Evolutionary conservation across 2,329 filamentous ascomycete species (phyloP), one percentile per base, ranked within the genome.

Genomic region (Ceratocystiopsis sp.): DNA sequence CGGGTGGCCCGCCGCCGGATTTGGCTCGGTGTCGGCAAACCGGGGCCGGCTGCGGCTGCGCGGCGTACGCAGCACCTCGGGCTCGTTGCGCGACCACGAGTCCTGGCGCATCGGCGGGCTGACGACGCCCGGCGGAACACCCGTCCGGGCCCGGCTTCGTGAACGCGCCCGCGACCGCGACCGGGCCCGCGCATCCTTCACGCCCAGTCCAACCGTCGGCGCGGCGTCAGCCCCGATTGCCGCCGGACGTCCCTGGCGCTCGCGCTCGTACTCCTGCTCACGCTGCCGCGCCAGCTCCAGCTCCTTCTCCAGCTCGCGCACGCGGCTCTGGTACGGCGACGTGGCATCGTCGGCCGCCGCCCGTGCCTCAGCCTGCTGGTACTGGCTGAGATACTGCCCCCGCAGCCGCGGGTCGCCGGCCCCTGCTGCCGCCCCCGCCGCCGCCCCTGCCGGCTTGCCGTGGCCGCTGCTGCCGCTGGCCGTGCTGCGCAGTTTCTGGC

Each of bases 371-470:
- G 51, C 84, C 78, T 17, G 19, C 57, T 84, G 80, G 57, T 94
- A 93, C 56, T 94, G 82, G 55, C 83, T 89, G 41, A 93, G 69
- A 52, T 80, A 87, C 55, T 94, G 86, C 3, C 86, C 86, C 47
- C 78, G 80, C 18, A 94, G 66, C 48, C 78, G 74, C 35, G 70
- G 68, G 52, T 86, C 78, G 10, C 25, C 25, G 8, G 21, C 21
- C 21, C 21, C 21, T 21, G 21, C 21, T 8, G 53, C 73, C 42
- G 21, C 40, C 36, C 2, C 37, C 38, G 9, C 18, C 37, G 15
- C 21, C 18, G 13, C 40, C 42, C 13, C 38, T 42, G 12, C 35
- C 40, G 13, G n/a, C 15, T 8, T 21, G 16, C 37, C 21, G 39
- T 14, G n/a, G 14, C 37, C 41, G 25, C 25, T 43, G 29, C 13